These are phyloP conservation scores for Cladophialophora exuberans DNA, from an alignment of 2,329 filamentous ascomycete genomes.

Conservation along the genomic window DNA sequence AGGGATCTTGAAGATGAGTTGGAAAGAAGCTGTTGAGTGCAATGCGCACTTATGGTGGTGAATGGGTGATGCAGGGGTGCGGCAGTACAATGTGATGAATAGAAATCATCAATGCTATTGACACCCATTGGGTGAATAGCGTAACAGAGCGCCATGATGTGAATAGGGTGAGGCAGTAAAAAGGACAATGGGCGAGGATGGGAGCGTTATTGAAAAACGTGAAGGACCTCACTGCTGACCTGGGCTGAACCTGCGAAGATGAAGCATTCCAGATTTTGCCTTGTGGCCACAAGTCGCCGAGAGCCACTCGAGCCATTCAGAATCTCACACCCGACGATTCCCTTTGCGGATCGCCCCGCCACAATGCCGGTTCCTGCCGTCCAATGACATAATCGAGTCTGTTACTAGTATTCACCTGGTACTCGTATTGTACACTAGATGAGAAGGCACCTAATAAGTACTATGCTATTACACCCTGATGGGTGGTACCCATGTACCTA, in stretches of 20 bases:
- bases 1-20: constrained; percentile 24
- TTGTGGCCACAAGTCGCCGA: background rate
- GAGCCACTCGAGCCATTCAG: background rate
- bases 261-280: constrained; percentile 7
- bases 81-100: constrained; percentile 12
- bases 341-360: constrained; percentile 12
- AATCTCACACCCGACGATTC: background rate
- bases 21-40: too few species aligned
- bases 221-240: background rate
- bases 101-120: constrained; percentile 12
- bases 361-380: background rate
- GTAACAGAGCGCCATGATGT: constrained; percentile 6
- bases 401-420: background rate
- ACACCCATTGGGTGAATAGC: constrained; percentile 8
- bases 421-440: too few species aligned
- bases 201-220: background rate
- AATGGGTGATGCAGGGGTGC: constrained; percentile 11
- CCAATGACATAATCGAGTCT: background rate
- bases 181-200: background rate
- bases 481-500: constrained; percentile 6
- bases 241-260: too few species aligned
- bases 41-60: constrained; percentile 19
- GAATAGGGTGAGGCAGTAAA: constrained; percentile 2
- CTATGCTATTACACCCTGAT: too few species aligned
- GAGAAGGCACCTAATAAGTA: too few species aligned